Evolutionary conservation across 2,329 filamentous ascomycete genomes (phyloP).

Genomic region (Colletotrichum magnum): DNA sequence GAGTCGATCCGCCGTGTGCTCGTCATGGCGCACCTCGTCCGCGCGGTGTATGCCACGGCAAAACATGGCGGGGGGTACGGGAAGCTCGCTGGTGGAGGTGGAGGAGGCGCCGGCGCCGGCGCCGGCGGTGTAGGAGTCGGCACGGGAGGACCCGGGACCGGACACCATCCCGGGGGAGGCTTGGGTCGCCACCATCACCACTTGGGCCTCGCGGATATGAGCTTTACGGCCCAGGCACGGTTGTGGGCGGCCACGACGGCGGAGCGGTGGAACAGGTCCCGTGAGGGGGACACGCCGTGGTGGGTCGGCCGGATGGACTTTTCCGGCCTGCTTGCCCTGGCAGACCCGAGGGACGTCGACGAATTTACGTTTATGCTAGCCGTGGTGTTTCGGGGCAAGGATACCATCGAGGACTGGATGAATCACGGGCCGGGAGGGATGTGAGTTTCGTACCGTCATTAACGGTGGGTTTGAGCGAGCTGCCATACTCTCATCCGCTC

Average conservation of each 20-base stretch:
- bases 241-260: conserved; percentile 41
- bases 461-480: too few species aligned
- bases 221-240: conserved; percentile 40
- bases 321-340: conserved; percentile 36
- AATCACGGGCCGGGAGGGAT: conserved; percentile 29
- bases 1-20: conserved; percentile 41
- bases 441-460: not conserved
- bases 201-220: conserved; percentile 38
- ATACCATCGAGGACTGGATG: conserved; percentile 41
- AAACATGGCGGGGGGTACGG: conserved; percentile 34
- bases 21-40: conserved; percentile 38
- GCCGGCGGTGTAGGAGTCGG: conserved; percentile 15
- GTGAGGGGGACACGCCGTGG: conserved; percentile 37
- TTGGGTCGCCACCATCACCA: not conserved
- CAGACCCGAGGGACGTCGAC: conserved; percentile 39
- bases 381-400: conserved; percentile 38
- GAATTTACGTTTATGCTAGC: conserved; percentile 40
- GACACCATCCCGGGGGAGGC: conserved; percentile 1
- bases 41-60: conserved; percentile 39
- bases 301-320: conserved; percentile 42
- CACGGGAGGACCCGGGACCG: conserved; percentile 1
- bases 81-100: conserved; percentile 19
- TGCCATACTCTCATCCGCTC: too few species aligned
- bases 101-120: conserved; percentile 11
- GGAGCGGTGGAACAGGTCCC: conserved; percentile 40